Conservation (phyloP, 164 flowering plant genomes). For the Chimonanthus salicifolius region DNA sequence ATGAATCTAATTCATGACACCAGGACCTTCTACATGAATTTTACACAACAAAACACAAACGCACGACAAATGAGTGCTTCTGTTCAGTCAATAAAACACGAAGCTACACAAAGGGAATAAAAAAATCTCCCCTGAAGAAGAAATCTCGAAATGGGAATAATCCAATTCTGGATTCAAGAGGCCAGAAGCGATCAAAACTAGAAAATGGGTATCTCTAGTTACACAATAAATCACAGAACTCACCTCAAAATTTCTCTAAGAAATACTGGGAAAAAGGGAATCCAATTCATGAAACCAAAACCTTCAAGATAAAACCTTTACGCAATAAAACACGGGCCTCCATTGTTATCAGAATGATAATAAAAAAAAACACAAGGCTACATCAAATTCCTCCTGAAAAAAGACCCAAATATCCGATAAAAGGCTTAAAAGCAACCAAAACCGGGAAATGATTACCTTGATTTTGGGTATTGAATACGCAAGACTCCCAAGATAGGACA, state of each 20-base stretch:
- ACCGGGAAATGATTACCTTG: conserved; percentile 43
- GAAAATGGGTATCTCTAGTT: neutral
- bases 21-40: too few species aligned
- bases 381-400: neutral
- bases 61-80: neutral
- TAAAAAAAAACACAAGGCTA: neutral
- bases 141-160: neutral
- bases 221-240: neutral
- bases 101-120: neutral
- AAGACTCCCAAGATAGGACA: conserved; percentile 80
- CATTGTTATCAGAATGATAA: neutral
- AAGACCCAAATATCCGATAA: neutral
- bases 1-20: too few species aligned
- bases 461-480: conserved; percentile 74
- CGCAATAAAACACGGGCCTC: neutral
- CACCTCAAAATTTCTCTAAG: neutral
- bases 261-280: neutral
- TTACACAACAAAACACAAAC: too few species aligned
- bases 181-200: neutral
- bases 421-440: neutral
- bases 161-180: neutral
- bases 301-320: neutral
- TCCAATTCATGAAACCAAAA: neutral
- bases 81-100: neutral
- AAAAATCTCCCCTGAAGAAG: neutral